A percentile compares a stretch with the other conserved stretches of the same genome.
These are phyloP conservation scores for Lagenaria siceraria DNA, from an alignment of 306 rosid genomes.

Conservation along the genomic window DNA sequence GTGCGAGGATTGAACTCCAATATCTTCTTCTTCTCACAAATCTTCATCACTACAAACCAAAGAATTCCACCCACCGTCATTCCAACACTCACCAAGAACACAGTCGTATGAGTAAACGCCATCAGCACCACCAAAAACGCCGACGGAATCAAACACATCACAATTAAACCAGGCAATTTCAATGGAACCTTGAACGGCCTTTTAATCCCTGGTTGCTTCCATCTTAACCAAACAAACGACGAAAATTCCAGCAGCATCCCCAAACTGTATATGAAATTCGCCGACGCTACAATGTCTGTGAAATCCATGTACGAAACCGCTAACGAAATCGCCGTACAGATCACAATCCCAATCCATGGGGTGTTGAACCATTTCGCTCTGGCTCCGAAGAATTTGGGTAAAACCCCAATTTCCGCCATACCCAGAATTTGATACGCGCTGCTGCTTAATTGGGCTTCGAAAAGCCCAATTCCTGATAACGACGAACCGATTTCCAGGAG, in stretches of 20 bases:
- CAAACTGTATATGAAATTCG: slow-evolving; percentile 4
- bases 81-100: not conserved
- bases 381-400: not conserved
- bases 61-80: not conserved
- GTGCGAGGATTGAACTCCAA: not conserved
- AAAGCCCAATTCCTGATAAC: not conserved
- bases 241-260: slow-evolving; percentile 7
- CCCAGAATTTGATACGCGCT: slow-evolving; percentile 5
- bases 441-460: slow-evolving; percentile 8
- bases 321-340: not conserved
- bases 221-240: not conserved
- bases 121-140: slow-evolving; percentile 1
- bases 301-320: slow-evolving; percentile 7
- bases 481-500: not conserved
- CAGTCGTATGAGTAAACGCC: not conserved
- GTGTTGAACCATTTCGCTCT: slow-evolving; percentile 5
- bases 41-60: not conserved
- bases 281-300: slow-evolving; percentile 1
- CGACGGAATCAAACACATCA: slow-evolving; percentile 3
- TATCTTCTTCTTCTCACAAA: not conserved
- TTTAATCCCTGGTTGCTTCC: not conserved
- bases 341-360: slow-evolving; percentile 7
- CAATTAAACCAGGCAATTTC: not conserved
- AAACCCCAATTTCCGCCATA: slow-evolving; percentile 4
- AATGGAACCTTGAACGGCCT: slow-evolving; percentile 1